Conservation (phyloP, 1,284 basidiomycete genomes). For the Phaffia rhodozyma region DNA sequence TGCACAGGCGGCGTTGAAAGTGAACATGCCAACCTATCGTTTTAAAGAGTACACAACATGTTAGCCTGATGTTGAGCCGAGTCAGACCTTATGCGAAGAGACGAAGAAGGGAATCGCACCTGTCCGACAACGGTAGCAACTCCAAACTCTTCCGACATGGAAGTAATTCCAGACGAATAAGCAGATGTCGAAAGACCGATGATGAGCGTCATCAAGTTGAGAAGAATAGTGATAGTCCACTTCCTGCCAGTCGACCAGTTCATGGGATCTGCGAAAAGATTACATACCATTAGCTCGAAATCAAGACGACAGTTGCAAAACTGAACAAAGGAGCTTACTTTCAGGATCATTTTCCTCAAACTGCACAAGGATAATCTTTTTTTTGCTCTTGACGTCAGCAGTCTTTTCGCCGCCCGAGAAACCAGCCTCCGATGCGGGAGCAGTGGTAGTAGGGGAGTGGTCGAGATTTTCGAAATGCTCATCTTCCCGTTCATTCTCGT, state of each 20-base stretch:
- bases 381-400: no score
- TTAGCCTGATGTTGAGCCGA: background rate
- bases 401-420: no score
- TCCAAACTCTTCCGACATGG: conserved; percentile 25
- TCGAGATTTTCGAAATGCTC: background rate
- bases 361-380: no score
- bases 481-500: background rate
- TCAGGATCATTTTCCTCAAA: no score
- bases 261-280: no score
- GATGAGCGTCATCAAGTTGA: conserved; percentile 27
- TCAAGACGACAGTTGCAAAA: no score
- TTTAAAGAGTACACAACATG: background rate
- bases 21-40: conserved; percentile 20
- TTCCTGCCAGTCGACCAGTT: conserved; percentile 19
- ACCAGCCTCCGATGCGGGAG: no score
- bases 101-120: conserved; percentile 18
- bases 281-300: no score
- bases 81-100: background rate
- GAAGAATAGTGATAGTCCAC: conserved; percentile 21
- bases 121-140: conserved; percentile 27
- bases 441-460: background rate
- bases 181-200: conserved; percentile 28
- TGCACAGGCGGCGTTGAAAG: conserved; percentile 25
- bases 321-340: no score
- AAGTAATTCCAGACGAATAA: conserved; percentile 23